These are phyloP conservation scores for Exophiala dermatitidis DNA, from an alignment of 2,329 filamentous ascomycete genomes.

Conservation along the genomic window DNA sequence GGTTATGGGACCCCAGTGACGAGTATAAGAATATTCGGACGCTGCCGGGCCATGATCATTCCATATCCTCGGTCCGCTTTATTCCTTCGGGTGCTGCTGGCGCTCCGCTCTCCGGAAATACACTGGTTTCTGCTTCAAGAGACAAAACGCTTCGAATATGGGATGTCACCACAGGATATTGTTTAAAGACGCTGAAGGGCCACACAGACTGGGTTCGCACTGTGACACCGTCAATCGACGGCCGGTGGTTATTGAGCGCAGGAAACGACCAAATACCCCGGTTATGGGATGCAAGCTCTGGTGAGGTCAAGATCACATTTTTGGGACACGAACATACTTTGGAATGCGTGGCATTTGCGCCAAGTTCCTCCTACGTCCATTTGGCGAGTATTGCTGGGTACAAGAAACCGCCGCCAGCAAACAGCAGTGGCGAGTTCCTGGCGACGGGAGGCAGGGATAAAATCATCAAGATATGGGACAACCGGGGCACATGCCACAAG, in stretches of 20 bases:
- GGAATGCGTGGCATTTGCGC: conserved; percentile 81
- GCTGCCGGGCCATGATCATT: conserved; percentile 84
- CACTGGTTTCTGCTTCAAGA: conserved; percentile 77
- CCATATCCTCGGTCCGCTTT: conserved; percentile 80
- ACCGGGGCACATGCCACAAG: conserved; percentile 74
- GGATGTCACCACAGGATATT: conserved; percentile 90
- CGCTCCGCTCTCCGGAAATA: conserved; percentile 69
- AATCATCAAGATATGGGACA: conserved; percentile 82
- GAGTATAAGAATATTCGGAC: conserved; percentile 95
- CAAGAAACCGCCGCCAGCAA: conserved; percentile 69
- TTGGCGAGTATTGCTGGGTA: conserved; percentile 70
- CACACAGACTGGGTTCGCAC: conserved; percentile 90
- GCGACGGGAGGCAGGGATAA: conserved; percentile 88
- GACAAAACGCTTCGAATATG: conserved; percentile 82
- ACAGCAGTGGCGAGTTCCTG: conserved; percentile 75
- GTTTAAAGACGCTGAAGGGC: conserved; percentile 78
- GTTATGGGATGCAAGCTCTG: conserved; percentile 73
- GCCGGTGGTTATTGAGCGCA: conserved; percentile 72
- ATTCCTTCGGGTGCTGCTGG: conserved; percentile 75
- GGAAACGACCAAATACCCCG: conserved; percentile 75
- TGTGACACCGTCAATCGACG: conserved; percentile 73
- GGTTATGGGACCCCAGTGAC: conserved; percentile 85
- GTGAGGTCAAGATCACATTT: conserved; percentile 71
- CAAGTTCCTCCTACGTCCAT: conserved; percentile 67
- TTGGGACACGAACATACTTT: conserved; percentile 80